Conservation (phyloP, 208 protist genomes). For the Trypanosoma vivax region DNA sequence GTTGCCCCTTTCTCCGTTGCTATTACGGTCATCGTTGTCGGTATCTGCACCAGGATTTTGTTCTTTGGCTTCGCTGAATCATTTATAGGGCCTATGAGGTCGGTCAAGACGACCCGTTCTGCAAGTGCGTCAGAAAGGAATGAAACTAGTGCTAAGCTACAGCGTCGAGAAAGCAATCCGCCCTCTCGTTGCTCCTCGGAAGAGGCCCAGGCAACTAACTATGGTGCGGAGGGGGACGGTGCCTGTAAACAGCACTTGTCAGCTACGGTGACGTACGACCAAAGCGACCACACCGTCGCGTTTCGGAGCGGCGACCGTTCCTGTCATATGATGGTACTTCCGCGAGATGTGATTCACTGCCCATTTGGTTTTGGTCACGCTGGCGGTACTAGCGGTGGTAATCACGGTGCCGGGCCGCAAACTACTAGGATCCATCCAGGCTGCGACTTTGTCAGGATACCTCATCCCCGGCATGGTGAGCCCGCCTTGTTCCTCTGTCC, state of each 20-base stretch:
- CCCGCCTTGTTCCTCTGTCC: conserved; percentile 36
- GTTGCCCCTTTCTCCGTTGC: too few relatives aligned
- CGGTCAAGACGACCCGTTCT: background rate
- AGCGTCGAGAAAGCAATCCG: background rate
- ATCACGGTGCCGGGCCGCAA: background rate
- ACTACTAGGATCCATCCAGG: background rate
- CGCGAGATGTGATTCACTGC: conserved; percentile 2
- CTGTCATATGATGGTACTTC: conserved; percentile 19
- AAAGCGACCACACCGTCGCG: conserved; percentile 7
- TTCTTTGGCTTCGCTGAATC: too few relatives aligned
- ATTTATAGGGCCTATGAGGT: too few relatives aligned
- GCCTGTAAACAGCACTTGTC: too few relatives aligned
- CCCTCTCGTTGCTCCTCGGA: conserved; percentile 15
- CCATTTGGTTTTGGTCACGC: background rate
- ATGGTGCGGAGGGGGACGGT: too few relatives aligned
- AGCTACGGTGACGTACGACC: conserved; percentile 15
- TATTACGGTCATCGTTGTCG: too few relatives aligned
- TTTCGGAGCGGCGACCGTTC: background rate
- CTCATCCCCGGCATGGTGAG: conserved; percentile 60
- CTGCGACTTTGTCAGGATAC: conserved; percentile 35
- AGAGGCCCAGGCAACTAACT: too few relatives aligned
- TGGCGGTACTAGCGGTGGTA: background rate
- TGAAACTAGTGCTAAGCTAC: background rate
- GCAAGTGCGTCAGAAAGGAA: background rate
- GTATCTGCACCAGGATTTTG: too few relatives aligned